phyloP scores from a whole-genome alignment of 2,329 filamentous ascomycete genomes.

The Hawksworthiomyces lignivorus region DNA sequence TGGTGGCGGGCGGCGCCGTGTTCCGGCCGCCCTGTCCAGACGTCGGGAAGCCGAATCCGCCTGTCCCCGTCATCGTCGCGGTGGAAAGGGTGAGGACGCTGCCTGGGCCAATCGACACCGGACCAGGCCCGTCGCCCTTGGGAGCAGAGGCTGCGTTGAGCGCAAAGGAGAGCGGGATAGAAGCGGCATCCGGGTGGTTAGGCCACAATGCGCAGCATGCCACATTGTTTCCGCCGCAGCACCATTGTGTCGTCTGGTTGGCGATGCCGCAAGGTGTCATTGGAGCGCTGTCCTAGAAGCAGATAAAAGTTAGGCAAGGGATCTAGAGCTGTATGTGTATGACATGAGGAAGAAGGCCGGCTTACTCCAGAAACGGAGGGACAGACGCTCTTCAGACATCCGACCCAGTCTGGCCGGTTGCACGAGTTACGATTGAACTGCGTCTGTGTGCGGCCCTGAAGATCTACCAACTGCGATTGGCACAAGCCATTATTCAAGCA shows the following conservation, averaged over 20 bases:
- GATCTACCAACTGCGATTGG: not conserved
- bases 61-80: no score
- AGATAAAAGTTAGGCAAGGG: no score
- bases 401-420: slow-evolving; percentile 5
- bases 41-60: no score
- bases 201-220: slow-evolving; percentile 7
- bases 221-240: slow-evolving; percentile 3
- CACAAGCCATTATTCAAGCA: slow-evolving; percentile 8
- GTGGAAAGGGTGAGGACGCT: not conserved
- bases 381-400: slow-evolving; percentile 7
- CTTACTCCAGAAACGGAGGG: not conserved
- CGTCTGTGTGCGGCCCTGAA: not conserved
- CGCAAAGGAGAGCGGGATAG: slow-evolving; percentile 2
- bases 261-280: slow-evolving; percentile 4
- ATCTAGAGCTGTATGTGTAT: no score
- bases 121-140: not conserved
- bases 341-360: no score
- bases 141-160: not conserved
- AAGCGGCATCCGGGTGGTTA: slow-evolving; percentile 5
- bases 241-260: slow-evolving; percentile 10
- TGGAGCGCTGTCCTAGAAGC: not conserved
- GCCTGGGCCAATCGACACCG: not conserved
- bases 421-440: slow-evolving; percentile 8
- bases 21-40: not conserved
- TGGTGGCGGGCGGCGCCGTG: no score